Evolutionary conservation across 768 basidiomycete genomes (phyloP).

Genomic region (Mycena galericulata): DNA sequence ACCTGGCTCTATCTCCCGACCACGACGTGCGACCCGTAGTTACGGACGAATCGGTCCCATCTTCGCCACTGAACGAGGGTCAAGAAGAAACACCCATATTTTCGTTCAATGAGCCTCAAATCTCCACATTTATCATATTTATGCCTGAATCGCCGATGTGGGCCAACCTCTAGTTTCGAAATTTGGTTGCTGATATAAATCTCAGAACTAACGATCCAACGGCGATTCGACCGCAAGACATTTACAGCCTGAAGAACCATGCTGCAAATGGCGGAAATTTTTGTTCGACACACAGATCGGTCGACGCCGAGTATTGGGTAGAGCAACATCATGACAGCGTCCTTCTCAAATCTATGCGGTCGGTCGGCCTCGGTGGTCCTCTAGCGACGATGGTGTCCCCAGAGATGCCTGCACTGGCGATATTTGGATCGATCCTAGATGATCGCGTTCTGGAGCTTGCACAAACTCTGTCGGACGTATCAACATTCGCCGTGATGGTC

Average conservation of each 20-base stretch:
- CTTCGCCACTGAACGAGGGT: no score
- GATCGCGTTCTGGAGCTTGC: constrained; percentile 10
- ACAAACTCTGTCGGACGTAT: neutral
- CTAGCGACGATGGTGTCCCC: constrained; percentile 13
- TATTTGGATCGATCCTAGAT: constrained; percentile 16
- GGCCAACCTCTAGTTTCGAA: no score
- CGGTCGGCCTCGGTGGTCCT: constrained; percentile 14
- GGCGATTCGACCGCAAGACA: constrained; percentile 7
- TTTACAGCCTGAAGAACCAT: neutral
- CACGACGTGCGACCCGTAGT: no score
- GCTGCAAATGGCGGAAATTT: neutral
- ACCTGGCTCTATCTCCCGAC: no score
- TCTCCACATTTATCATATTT: constrained; percentile 15
- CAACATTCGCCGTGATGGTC: constrained; percentile 9
- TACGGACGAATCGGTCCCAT: no score
- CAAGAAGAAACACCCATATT: no score
- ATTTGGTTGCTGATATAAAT: no score
- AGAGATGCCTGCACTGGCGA: neutral
- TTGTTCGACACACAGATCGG: neutral
- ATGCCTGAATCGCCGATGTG: no score
- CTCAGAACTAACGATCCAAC: neutral
- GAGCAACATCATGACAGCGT: constrained; percentile 2
- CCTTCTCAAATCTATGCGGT: constrained; percentile 4
- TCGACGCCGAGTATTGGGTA: constrained; percentile 6
- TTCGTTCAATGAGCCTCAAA: neutral